Base-by-base conservation (phyloP, 495 filamentous ascomycete species). In the Letharia columbiana region DNA sequence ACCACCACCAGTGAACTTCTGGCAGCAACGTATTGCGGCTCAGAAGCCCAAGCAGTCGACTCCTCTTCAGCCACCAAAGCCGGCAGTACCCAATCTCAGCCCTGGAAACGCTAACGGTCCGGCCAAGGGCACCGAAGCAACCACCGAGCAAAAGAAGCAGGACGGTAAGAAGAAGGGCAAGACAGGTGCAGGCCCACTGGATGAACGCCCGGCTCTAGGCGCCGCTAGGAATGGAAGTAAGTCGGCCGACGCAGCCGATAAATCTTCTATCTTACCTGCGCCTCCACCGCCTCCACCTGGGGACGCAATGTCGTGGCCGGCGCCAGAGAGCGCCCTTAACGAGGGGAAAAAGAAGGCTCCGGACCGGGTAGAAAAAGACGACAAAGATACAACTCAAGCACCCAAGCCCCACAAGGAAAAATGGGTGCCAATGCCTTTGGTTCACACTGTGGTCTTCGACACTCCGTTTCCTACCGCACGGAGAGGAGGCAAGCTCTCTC, bases 251-350 rank as follows among this genome's bases (percentile, higher is more conserved):
- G 66, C 75, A 35, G 66, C 73, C 33, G 68, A 68, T 37, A 67
- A 61, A 31, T 54, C 66, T 39, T 10, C 41, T 39, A 56, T 47
- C 37, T 42, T 28, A 42, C 57, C 56, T 23, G 60, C 82, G 20
- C 79, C 86, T 52, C 79, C 82, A 59, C 79, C 81, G 18, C 82
- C 87, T 18, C 82, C 87, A 6, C 88, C 89, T 45, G 89, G 83
- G 61, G 91, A 96, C 75, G 80, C 88, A 49, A 79, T 83, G 40
- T 86, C 86, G 40, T 98, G 94, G 94, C 94, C 94, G 28, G 96
- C 94, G 12, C 92, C 91, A 2, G 88, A 96, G 64, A 87, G 82
- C 56, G 90, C 89, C 4, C 81, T 89, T 42, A 86, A 86, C 49
- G 85, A 88, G 66, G 87, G 89, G 67, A 87, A 87, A 77, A 90